phyloP scores from a whole-genome alignment of 768 basidiomycete genomes.

The Tricholoma terreum region DNA sequence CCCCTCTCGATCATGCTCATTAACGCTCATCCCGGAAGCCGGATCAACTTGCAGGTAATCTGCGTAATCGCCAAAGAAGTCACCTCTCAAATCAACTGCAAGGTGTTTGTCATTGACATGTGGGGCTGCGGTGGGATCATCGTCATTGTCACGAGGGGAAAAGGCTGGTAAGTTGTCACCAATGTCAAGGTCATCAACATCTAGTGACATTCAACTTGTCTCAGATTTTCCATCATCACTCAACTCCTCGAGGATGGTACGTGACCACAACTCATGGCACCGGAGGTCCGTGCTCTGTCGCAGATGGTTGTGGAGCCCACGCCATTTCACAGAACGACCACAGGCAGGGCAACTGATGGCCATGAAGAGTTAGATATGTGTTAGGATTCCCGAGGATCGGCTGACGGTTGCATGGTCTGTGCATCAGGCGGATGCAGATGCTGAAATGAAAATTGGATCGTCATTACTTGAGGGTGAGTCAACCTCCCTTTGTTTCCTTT shows the following conservation, averaged over 20 bases:
- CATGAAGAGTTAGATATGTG: neutral
- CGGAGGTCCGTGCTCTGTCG: neutral
- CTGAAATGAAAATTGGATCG: no score
- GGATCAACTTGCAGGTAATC: neutral
- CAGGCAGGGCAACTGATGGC: neutral
- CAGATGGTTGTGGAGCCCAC: conserved; percentile 5
- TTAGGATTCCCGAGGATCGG: neutral
- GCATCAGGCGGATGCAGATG: no score
- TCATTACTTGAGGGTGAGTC: no score
- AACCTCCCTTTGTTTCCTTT: no score
- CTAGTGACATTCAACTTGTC: neutral
- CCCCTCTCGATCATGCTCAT: neutral
- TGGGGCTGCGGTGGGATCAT: neutral
- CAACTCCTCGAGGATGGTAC: neutral
- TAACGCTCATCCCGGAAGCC: neutral
- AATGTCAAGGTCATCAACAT: neutral
- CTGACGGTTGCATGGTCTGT: neutral
- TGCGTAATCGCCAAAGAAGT: conserved; percentile 12
- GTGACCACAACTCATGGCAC: neutral
- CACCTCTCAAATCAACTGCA: conserved; percentile 6
- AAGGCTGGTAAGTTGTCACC: neutral
- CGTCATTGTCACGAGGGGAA: neutral
- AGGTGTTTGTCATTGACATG: neutral
- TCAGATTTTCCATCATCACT: neutral
- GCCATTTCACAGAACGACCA: neutral